Conservation (phyloP, 768 basidiomycete species). For the Hirschioporus abietinus region DNA sequence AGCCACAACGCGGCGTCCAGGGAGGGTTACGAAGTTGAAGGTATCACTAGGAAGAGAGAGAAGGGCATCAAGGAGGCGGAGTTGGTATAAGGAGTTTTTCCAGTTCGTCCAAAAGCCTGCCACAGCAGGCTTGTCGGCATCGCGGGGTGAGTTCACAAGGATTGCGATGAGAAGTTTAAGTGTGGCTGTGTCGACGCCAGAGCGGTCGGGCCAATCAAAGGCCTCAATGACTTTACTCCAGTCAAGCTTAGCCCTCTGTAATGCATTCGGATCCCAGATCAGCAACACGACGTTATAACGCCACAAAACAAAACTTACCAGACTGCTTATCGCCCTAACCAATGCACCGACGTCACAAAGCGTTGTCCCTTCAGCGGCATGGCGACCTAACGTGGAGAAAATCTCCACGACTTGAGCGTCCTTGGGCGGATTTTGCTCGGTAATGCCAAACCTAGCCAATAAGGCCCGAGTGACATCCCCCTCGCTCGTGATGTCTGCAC, state of each 20-base stretch:
- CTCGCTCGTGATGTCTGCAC: constrained; percentile 74
- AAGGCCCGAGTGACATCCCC: constrained; percentile 64
- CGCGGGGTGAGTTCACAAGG: constrained; percentile 75
- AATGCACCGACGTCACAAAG: constrained; percentile 73
- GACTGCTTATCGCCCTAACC: constrained; percentile 65
- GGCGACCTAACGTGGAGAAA: constrained; percentile 57
- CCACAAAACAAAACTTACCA: constrained; percentile 44
- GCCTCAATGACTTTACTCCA: constrained; percentile 82
- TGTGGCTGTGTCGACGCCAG: constrained; percentile 84
- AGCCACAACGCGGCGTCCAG: constrained; percentile 77
- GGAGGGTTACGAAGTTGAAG: constrained; percentile 87
- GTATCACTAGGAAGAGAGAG: constrained; percentile 86
- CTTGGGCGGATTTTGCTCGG: constrained; percentile 63
- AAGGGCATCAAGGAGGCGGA: constrained; percentile 83
- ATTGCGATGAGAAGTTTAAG: constrained; percentile 87
- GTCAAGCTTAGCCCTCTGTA: constrained; percentile 59
- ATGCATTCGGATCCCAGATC: constrained; percentile 15
- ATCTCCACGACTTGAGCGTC: constrained; percentile 70
- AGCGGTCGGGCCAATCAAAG: constrained; percentile 81
- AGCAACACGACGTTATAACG: neutral
- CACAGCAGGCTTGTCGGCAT: constrained; percentile 72
- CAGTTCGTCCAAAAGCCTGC: constrained; percentile 83
- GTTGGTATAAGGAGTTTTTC: constrained; percentile 80
- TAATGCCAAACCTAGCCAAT: constrained; percentile 69
- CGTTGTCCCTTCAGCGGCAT: constrained; percentile 66